Percentiles rank a stretch among this genome's conserved stretches.
phyloP scores from a whole-genome alignment of 345 rosid species.

The Populus alba region DNA sequence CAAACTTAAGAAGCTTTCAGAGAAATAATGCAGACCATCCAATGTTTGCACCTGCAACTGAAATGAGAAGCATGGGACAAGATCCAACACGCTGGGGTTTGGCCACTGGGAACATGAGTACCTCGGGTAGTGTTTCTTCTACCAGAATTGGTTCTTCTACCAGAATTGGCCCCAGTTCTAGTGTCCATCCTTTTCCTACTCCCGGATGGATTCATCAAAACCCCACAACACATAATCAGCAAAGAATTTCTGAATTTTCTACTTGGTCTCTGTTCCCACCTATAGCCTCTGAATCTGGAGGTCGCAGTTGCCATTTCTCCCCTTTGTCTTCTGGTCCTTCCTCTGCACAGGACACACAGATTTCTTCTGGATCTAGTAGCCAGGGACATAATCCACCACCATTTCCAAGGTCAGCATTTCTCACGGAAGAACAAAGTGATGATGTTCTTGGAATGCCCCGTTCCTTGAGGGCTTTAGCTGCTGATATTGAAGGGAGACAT shows the following conservation, averaged over 20 bases:
- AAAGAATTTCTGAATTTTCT: constrained; percentile 51
- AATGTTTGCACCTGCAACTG: constrained; percentile 48
- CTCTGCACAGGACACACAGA: constrained; percentile 46
- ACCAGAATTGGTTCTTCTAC: constrained; percentile 43
- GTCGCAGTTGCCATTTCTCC: constrained; percentile 50
- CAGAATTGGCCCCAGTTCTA: constrained; percentile 47
- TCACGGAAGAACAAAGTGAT: constrained; percentile 53
- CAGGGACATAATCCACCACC: constrained; percentile 50
- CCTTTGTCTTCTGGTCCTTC: constrained; percentile 52
- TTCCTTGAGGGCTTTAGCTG: constrained; percentile 60
- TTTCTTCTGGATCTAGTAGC: constrained; percentile 44
- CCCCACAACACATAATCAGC: constrained; percentile 38
- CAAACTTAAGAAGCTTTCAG: constrained; percentile 41
- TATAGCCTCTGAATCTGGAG: constrained; percentile 51
- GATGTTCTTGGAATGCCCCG: constrained; percentile 54
- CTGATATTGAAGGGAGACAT: constrained; percentile 65
- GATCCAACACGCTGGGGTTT: constrained; percentile 67
- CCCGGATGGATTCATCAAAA: constrained; percentile 54
- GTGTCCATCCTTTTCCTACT: constrained; percentile 39
- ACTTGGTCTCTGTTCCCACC: constrained; percentile 75
- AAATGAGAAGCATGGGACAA: constrained; percentile 51
- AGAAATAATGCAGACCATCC: constrained; percentile 56
- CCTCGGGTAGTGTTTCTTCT: constrained; percentile 46
- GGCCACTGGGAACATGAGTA: constrained; percentile 42
- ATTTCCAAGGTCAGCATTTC: constrained; percentile 46